Base-by-base conservation (phyloP, 225 moss, liverwort and hornwort species). In the Pleurozium schreberi region DNA sequence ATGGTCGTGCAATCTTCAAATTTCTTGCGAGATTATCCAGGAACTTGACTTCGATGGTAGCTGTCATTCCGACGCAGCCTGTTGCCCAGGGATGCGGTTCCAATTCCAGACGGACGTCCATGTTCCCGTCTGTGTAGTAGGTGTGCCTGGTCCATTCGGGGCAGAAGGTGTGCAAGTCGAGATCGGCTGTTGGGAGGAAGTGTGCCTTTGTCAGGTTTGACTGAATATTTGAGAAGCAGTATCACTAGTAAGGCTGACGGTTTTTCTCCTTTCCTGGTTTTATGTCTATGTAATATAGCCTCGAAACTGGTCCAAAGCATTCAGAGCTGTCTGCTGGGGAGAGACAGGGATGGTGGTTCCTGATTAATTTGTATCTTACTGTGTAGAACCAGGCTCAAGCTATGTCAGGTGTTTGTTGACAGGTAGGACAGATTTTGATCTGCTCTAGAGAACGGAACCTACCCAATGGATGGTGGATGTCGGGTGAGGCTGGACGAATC, bases 361-460 rank as follows among this genome's bases (percentile, higher is more conserved):
- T 92, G 85, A 92, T 91, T 64, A 76, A 87, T 90, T 86, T 89
- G 91, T 93, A 92, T 64, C 76, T 91, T 77, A 88, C 89, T 90
- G 76, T 93, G 94, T 91, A 92, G 92, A 88, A 93, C 27, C 91
- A 88, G 92, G 82, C 90, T 92, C 90, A 87, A 86, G 84, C 83
- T 90, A 62, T 91, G 89, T 85, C 87, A 89, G 90, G 92, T 85
- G 68, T 85, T 91, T 89, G 87, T 88, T 76, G 75, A 86, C 89
- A 90, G 91, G 87, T 88, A 88, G 91, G 85, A 87, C 89, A 89
- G 88, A 83, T 87, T 90, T 82, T 81, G 64, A 50, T 90, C 89
- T 85, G 90, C 83, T 92, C 45, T 89, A 71, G 89, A 80, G 88
- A 84, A 73, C 30, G 91, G 70, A 80, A 66, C n/a, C n/a, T n/a